phyloP scores from a whole-genome alignment of 371 early-diverging fungal genomes.

The Coemansia sp. region DNA sequence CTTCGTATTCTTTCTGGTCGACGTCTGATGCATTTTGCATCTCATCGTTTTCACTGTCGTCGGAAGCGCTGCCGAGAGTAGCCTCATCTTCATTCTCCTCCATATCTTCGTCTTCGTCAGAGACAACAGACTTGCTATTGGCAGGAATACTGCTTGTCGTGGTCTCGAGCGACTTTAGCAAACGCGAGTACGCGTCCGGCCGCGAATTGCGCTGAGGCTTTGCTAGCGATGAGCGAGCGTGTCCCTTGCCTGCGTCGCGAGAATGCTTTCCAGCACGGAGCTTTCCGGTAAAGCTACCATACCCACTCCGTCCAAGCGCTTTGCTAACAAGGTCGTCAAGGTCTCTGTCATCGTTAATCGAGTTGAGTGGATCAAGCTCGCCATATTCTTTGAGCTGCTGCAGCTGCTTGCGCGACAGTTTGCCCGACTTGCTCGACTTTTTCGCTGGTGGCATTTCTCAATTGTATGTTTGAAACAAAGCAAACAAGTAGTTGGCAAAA shows the following conservation, averaged over 20 bases:
- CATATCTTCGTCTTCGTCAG: slow-evolving; percentile 48
- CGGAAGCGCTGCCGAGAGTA: slow-evolving; percentile 57
- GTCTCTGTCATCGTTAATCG: slow-evolving; percentile 33
- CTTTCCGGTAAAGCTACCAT: slow-evolving; percentile 24
- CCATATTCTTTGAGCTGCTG: slow-evolving; percentile 70
- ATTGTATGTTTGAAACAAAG: not conserved
- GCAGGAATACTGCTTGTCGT: not conserved
- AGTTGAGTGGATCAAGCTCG: slow-evolving; percentile 62
- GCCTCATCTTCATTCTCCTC: slow-evolving; percentile 33
- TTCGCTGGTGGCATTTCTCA: slow-evolving; percentile 41
- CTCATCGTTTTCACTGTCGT: slow-evolving; percentile 52
- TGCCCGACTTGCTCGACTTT: slow-evolving; percentile 21
- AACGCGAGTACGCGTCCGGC: slow-evolving; percentile 35
- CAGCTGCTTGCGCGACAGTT: slow-evolving; percentile 49
- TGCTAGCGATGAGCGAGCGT: not conserved
- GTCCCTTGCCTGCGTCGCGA: not conserved
- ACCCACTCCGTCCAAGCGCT: slow-evolving; percentile 44
- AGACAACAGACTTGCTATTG: slow-evolving; percentile 32
- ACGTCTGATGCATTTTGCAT: slow-evolving; percentile 38
- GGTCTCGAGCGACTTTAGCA: slow-evolving; percentile 28
- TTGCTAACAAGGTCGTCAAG: slow-evolving; percentile 53
- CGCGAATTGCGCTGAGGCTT: slow-evolving; percentile 8
- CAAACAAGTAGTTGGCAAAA: not conserved
- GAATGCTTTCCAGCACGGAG: not conserved
- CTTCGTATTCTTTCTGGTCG: slow-evolving; percentile 19